Percentiles rank a stretch among this genome's conserved stretches.
These are phyloP conservation scores for Termitomyces eurrhizus DNA, from an alignment of 768 basidiomycete genomes.

Conservation along the genomic window DNA sequence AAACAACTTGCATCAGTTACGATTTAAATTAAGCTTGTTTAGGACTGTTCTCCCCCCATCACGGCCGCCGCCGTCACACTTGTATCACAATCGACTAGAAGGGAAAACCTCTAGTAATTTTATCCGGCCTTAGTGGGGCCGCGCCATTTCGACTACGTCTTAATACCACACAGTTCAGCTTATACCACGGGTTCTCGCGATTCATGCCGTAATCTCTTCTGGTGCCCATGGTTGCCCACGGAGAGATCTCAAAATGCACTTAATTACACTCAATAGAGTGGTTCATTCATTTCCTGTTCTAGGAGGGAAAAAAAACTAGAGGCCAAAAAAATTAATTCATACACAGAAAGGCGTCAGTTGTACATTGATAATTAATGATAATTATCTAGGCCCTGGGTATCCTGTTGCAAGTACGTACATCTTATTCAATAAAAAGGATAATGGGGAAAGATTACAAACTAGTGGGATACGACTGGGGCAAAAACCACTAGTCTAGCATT, in stretches of 20 bases:
- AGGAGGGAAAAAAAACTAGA: neutral
- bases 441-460: conserved; percentile 3
- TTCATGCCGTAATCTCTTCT: neutral
- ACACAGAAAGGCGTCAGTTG: neutral
- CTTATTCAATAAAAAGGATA: neutral
- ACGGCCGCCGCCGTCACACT: neutral
- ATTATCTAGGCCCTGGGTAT: conserved; percentile 2
- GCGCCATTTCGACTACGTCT: neutral
- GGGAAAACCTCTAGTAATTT: neutral
- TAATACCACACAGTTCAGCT: neutral
- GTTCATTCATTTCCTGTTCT: neutral
- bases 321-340: neutral
- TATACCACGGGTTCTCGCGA: neutral
- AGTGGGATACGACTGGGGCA: neutral
- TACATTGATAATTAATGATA: conserved; percentile 3
- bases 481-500: conserved; percentile 8
- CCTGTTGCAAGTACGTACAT: neutral
- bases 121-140: neutral
- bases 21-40: conserved; percentile 17
- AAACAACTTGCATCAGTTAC: conserved; percentile 6
- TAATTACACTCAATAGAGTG: neutral
- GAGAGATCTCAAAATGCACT: neutral
- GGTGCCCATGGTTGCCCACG: conserved; percentile 11
- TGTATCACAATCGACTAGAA: neutral
- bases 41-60: conserved; percentile 8